Percentiles rank a stretch among this genome's conserved stretches.
phyloP scores from a whole-genome alignment of 768 basidiomycete species.

The Tricholoma matsutake region DNA sequence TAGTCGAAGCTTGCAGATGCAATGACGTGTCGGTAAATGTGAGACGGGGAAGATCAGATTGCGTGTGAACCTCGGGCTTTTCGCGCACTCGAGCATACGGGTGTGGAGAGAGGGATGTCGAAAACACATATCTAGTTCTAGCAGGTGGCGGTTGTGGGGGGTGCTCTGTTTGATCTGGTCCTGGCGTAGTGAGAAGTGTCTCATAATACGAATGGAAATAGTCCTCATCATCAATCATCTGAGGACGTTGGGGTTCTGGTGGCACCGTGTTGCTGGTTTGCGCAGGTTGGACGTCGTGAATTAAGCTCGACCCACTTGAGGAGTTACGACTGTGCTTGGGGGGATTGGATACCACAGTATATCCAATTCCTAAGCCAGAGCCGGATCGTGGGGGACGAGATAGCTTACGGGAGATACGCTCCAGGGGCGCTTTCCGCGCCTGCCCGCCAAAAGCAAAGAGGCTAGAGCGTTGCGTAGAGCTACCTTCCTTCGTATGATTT shows the following conservation, averaged over 20 bases:
- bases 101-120: slow-evolving; percentile 30
- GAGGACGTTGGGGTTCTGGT: not conserved
- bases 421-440: slow-evolving; percentile 5
- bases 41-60: slow-evolving; percentile 24
- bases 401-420: slow-evolving; percentile 3
- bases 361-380: not conserved
- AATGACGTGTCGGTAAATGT: slow-evolving; percentile 28
- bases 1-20: slow-evolving; percentile 4
- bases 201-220: slow-evolving; percentile 53
- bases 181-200: slow-evolving; percentile 22
- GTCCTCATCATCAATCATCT: slow-evolving; percentile 37
- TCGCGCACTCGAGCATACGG: slow-evolving; percentile 51
- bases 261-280: not conserved
- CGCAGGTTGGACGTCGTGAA: not conserved
- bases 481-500: slow-evolving; percentile 24
- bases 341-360: not conserved
- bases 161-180: not conserved
- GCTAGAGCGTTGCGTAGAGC: slow-evolving; percentile 39
- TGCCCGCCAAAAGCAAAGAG: slow-evolving; percentile 47
- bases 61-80: slow-evolving; percentile 6
- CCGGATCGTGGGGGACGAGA: slow-evolving; percentile 1
- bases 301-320: slow-evolving; percentile 15
- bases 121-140: slow-evolving; percentile 19
- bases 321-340: slow-evolving; percentile 13
- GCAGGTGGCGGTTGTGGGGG: slow-evolving; percentile 7